A percentile compares a stretch with the other conserved stretches of the same genome.
These are phyloP conservation scores for Flaveria linearis DNA, from an alignment of 129 eudicot species.

Conservation along the genomic window DNA sequence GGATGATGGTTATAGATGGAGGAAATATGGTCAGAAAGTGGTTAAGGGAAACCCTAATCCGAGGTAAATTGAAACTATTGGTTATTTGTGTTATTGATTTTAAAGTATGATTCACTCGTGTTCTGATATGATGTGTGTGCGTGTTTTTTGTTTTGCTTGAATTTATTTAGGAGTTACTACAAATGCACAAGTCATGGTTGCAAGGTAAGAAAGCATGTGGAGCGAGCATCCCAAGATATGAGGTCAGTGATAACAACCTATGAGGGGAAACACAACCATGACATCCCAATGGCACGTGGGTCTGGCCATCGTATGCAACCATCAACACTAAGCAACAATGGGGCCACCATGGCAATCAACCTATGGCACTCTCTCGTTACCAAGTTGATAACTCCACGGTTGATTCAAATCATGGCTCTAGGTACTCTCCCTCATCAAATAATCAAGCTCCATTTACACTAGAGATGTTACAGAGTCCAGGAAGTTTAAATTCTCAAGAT, in stretches of 20 bases:
- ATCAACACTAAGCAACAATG: slow-evolving; percentile 28
- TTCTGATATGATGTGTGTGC: background rate
- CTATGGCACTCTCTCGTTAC: slow-evolving; percentile 44
- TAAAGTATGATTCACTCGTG: background rate
- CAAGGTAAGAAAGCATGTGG: slow-evolving; percentile 84
- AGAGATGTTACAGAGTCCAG: slow-evolving; percentile 57
- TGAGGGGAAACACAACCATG: slow-evolving; percentile 95
- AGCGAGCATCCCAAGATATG: slow-evolving; percentile 72
- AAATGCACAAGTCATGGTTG: slow-evolving; percentile 80
- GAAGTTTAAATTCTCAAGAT: slow-evolving; percentile 47
- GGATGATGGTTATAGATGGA: slow-evolving; percentile 94
- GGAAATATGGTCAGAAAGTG: slow-evolving; percentile 93
- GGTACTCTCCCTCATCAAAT: slow-evolving; percentile 36
- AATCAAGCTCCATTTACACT: slow-evolving; percentile 52
- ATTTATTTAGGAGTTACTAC: slow-evolving; percentile 72
- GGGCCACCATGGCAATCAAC: slow-evolving; percentile 50
- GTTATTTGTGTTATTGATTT: background rate
- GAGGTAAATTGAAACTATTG: slow-evolving; percentile 49
- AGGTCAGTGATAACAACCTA: slow-evolving; percentile 86
- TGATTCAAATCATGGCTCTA: slow-evolving; percentile 28
- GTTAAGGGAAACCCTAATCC: slow-evolving; percentile 99
- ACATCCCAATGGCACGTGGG: slow-evolving; percentile 89
- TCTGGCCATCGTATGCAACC: slow-evolving; percentile 53
- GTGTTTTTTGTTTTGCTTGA: background rate
- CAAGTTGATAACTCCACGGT: slow-evolving; percentile 35